Base-by-base conservation (phyloP, 2,329 filamentous ascomycete genomes). In the Penicillium verrucosum region DNA sequence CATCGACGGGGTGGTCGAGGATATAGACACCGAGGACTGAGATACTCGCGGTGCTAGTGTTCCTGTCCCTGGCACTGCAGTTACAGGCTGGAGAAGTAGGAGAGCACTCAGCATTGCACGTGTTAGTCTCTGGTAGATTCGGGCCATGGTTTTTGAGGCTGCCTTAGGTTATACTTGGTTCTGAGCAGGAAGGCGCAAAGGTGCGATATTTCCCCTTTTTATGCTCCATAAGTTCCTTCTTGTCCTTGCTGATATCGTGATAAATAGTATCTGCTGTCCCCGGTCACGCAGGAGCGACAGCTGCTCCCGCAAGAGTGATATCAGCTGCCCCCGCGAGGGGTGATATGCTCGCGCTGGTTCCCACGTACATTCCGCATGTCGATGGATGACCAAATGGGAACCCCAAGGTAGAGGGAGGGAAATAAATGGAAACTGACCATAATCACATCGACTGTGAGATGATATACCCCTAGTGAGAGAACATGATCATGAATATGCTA, bases 301-400 rank as follows among this genome's bases (percentile, higher is more conserved):
- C 54, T 47, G 54, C 37, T 30, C 37, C 27, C 54, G 12, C 32
- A 27, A 47, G 21, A 37, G 49, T 61, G 41, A 60, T 42, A 48
- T 47, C 54, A 45, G 42, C 49, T 52, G 54, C 29, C 29, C 40
- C 16, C 44, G n/a, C 23, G 38, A 38, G 27, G 36, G 36, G 51
- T 63, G 45, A 58, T 42, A 40, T 40, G 23, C 18, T 38, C 44
- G 37, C 46, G 30, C 25, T 10, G 23, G 8, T 50, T 50, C 30
- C 38, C 47, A 36, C 62, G 64, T 64, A 65, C 58, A 23, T 12
- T 21, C 45, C 59, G 52, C 57, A 51, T 44, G 56, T 51, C 50
- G 59, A 60, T 60, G 57, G n/a, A 34, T 53, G 40, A 34, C 21
- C 29, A 46, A 56, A 56, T 25, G 42, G 45, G 54, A 50, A 54